Conservation (phyloP, 148 eudicot genomes). For the Camellia lanceoleosa region DNA sequence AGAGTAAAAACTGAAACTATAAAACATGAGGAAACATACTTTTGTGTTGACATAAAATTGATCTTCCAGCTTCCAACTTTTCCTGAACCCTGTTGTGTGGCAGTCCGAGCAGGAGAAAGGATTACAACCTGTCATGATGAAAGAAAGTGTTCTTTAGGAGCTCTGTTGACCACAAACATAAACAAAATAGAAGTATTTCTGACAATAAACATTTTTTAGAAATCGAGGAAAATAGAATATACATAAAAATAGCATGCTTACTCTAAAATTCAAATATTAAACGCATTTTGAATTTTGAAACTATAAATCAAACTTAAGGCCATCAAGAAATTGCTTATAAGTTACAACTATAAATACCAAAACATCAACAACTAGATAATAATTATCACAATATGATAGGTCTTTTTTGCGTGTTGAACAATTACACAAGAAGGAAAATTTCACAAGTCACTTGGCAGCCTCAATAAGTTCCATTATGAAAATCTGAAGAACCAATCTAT, state of each 20-base stretch:
- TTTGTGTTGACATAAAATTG: constrained; percentile 84
- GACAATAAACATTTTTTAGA: background rate
- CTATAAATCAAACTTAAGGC: background rate
- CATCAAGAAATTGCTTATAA: background rate
- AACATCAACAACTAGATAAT: background rate
- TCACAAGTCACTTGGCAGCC: background rate
- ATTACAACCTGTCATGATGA: constrained; percentile 60
- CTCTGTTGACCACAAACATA: background rate
- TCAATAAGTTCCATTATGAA: background rate
- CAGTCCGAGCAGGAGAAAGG: constrained; percentile 85
- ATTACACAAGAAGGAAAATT: background rate
- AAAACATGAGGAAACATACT: no score
- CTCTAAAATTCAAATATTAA: background rate
- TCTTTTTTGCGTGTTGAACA: no score
- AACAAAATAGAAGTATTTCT: background rate
- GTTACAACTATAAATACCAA: background rate
- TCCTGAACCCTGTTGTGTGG: constrained; percentile 91
- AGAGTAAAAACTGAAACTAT: background rate
- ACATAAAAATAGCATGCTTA: background rate
- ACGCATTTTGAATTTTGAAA: background rate
- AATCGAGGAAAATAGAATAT: background rate
- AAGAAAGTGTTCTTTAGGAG: background rate
- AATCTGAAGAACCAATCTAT: background rate
- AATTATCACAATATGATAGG: no score
- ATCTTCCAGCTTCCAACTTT: constrained; percentile 93